A percentile compares a stretch with the other conserved stretches of the same genome.
Evolutionary conservation across 2,329 filamentous ascomycete species (phyloP).

Genomic region (Fonsecaea pedrosoi): DNA sequence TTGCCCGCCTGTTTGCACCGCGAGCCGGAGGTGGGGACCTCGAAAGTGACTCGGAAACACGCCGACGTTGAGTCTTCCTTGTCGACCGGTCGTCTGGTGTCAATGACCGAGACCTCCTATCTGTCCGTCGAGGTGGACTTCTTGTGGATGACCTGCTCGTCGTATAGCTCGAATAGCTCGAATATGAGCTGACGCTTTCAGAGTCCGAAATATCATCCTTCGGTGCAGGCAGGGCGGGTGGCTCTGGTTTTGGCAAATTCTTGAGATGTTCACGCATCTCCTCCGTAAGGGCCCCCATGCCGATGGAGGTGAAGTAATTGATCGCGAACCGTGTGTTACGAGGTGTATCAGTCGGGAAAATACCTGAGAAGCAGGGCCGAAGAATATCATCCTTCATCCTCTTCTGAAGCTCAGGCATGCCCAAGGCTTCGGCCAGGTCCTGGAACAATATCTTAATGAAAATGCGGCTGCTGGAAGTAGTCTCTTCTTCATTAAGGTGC

Average conservation of each 20-base stretch:
- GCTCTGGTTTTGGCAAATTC: conserved; percentile 83
- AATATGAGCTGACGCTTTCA: conserved; percentile 69
- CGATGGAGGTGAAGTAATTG: conserved; percentile 99
- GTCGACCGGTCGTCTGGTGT: conserved; percentile 38
- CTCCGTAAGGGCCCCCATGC: conserved; percentile 92
- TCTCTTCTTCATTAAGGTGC: conserved; percentile 94
- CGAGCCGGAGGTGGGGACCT: conserved; percentile 38
- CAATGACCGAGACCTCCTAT: conserved; percentile 37
- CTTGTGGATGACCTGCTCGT: conserved; percentile 43
- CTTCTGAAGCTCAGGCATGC: conserved; percentile 77
- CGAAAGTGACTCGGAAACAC: conserved; percentile 39
- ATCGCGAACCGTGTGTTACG: conserved; percentile 95
- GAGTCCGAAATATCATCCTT: conserved; percentile 65
- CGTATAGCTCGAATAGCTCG: conserved; percentile 77
- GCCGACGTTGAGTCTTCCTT: conserved; percentile 29
- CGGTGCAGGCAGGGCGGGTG: conserved; percentile 66
- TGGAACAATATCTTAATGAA: conserved; percentile 99
- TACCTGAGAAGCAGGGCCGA: conserved; percentile 76
- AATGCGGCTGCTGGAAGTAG: conserved; percentile 93
- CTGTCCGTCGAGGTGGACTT: conserved; percentile 33
- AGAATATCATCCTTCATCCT: conserved; percentile 80
- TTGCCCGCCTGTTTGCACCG: conserved; percentile 27
- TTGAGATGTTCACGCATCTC: conserved; percentile 91
- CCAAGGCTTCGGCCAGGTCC: conserved; percentile 84
- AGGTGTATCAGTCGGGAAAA: conserved; percentile 89